phyloP scores from a whole-genome alignment of 768 basidiomycete species.

The Aureoboletus auriporus region DNA sequence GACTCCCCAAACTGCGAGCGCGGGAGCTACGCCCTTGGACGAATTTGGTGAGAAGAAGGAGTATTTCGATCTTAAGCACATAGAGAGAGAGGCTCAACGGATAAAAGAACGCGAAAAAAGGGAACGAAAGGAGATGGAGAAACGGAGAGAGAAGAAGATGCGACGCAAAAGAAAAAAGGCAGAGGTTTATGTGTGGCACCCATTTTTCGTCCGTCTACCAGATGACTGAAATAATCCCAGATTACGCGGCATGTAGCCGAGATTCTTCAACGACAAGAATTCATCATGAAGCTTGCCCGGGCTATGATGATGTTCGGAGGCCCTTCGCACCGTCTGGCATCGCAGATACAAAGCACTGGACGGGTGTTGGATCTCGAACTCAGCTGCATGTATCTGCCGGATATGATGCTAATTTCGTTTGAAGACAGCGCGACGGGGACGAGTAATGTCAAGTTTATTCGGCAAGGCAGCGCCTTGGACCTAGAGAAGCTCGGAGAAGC shows the following conservation, averaged over 20 bases:
- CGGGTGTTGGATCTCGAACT: conserved; percentile 72
- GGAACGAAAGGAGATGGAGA: conserved; percentile 36
- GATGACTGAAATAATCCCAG: conserved; percentile 31
- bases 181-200: conserved; percentile 63
- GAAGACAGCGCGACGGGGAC: conserved; percentile 79
- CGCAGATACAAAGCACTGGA: conserved; percentile 77
- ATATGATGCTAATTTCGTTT: conserved; percentile 77
- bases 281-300: conserved; percentile 77
- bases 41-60: conserved; percentile 22
- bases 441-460: conserved; percentile 75
- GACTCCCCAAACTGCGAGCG: conserved; percentile 18
- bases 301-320: conserved; percentile 91
- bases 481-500: conserved; percentile 72
- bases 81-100: conserved; percentile 23
- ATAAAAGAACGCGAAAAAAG: conserved; percentile 22
- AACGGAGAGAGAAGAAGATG: conserved; percentile 31
- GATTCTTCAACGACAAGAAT: conserved; percentile 77
- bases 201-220: neutral
- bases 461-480: conserved; percentile 67
- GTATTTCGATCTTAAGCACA: conserved; percentile 30
- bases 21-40: conserved; percentile 14
- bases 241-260: conserved; percentile 83
- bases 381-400: conserved; percentile 71
- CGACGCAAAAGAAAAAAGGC: conserved; percentile 63
- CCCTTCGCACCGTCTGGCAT: conserved; percentile 76